Conservation (phyloP, 768 basidiomycete genomes). For the Lyophyllum semitale region DNA sequence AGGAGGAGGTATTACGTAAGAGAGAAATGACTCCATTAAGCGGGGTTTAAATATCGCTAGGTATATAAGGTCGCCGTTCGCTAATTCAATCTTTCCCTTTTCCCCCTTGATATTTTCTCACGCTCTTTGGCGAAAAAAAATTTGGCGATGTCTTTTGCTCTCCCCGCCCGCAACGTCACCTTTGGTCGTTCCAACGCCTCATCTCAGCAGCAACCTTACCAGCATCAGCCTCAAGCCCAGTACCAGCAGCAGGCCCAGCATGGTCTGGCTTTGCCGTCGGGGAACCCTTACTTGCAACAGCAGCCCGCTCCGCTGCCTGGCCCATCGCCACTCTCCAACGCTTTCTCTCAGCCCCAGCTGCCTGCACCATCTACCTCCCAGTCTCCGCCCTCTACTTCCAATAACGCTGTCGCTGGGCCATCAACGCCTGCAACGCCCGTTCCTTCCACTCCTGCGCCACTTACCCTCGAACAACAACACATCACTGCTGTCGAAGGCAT, state of each 20-base stretch:
- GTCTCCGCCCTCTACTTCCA: constrained; percentile 26
- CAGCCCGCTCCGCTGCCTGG: constrained; percentile 44
- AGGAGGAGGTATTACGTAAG: constrained; percentile 47
- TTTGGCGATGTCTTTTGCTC: constrained; percentile 57
- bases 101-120: constrained; percentile 43
- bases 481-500: constrained; percentile 98
- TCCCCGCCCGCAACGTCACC: constrained; percentile 78
- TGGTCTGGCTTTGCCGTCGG: constrained; percentile 60
- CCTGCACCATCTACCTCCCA: constrained; percentile 31
- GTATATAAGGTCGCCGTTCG: constrained; percentile 46
- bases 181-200: constrained; percentile 66
- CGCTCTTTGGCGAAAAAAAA: constrained; percentile 34
- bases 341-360: constrained; percentile 43
- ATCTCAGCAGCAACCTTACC: constrained; percentile 38
- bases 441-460: constrained; percentile 68
- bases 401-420: constrained; percentile 55
- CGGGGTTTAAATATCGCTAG: constrained; percentile 45
- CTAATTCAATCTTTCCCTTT: constrained; percentile 28
- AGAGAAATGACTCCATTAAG: constrained; percentile 32
- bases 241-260: constrained; percentile 47
- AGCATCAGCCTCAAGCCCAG: constrained; percentile 43
- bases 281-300: constrained; percentile 46
- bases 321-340: constrained; percentile 59
- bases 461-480: constrained; percentile 89
- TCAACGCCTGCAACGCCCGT: constrained; percentile 56